These are phyloP conservation scores for Bifiguratus adelaidae DNA, from an alignment of 192 early-diverging fungal genomes.

Conservation along the genomic window DNA sequence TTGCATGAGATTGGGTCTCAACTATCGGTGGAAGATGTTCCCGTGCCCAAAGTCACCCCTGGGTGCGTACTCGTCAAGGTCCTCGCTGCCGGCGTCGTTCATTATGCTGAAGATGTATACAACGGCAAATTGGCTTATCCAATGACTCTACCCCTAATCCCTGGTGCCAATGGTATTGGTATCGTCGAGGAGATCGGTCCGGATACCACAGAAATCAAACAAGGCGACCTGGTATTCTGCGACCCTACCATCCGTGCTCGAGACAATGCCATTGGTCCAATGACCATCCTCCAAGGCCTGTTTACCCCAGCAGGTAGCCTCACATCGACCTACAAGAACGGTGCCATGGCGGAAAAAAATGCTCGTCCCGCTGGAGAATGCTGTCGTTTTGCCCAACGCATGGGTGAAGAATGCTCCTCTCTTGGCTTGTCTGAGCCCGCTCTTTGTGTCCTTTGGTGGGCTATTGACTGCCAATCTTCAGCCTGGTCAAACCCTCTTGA, in stretches of 20 bases:
- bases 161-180: conserved; percentile 15
- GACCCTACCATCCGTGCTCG: conserved; percentile 21
- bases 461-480: conserved; percentile 8
- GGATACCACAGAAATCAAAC: conserved; percentile 5
- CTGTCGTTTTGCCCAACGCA: conserved; percentile 9
- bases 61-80: conserved; percentile 20
- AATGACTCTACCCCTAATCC: conserved; percentile 11
- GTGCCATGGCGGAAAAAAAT: conserved; percentile 16
- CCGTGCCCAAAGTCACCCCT: conserved; percentile 5
- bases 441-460: conserved; percentile 15
- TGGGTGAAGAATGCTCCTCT: conserved; percentile 1
- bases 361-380: conserved; percentile 15
- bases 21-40: conserved; percentile 6
- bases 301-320: conserved; percentile 4
- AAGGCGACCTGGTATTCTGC: conserved; percentile 17
- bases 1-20: background rate
- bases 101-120: conserved; percentile 3
- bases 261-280: conserved; percentile 12
- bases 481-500: conserved; percentile 15
- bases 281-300: conserved; percentile 15
- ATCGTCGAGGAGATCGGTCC: conserved; percentile 12
- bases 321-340: conserved; percentile 10
- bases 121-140: conserved; percentile 13
- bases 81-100: conserved; percentile 12
- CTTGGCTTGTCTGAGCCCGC: conserved; percentile 2